Percentiles rank a stretch among this genome's conserved stretches.
These are phyloP conservation scores for Corymbia maculata DNA, from an alignment of 345 rosid genomes.

Conservation along the genomic window DNA sequence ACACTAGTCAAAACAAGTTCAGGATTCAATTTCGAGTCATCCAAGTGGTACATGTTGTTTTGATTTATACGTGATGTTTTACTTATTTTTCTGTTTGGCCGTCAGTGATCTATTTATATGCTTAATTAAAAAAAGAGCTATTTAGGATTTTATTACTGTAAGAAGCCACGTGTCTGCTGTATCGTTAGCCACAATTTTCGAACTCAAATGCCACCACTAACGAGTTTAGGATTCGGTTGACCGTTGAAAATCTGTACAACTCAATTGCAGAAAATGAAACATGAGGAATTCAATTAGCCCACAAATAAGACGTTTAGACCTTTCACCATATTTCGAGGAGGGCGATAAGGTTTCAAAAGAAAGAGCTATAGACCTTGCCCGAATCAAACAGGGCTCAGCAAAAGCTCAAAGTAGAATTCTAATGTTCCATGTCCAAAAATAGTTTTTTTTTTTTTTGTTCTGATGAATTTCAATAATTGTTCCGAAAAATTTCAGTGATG, in stretches of 20 bases:
- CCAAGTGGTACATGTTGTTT: neutral
- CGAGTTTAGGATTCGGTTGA: neutral
- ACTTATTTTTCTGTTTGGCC: neutral
- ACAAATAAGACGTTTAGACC: no score
- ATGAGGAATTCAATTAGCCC: neutral
- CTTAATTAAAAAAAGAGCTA: no score
- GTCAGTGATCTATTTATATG: neutral
- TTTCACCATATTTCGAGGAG: no score
- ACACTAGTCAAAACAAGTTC: no score
- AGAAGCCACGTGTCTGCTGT: neutral
- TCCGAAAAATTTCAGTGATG: rapidly evolving
- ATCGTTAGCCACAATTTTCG: rapidly evolving
- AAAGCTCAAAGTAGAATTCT: neutral
- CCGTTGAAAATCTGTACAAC: neutral
- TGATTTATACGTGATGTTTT: no score
- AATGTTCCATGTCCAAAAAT: rapidly evolving
- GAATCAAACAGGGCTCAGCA: no score
- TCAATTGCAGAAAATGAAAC: neutral
- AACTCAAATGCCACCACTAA: neutral
- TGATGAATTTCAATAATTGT: neutral
- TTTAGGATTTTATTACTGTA: rapidly evolving
- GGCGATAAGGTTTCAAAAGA: no score
- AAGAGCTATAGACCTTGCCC: no score
- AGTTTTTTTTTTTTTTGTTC: neutral
- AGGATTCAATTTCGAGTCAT: no score